Evolutionary conservation across 2,329 filamentous ascomycete species (phyloP).

Genomic region (Aspergillus latus): DNA sequence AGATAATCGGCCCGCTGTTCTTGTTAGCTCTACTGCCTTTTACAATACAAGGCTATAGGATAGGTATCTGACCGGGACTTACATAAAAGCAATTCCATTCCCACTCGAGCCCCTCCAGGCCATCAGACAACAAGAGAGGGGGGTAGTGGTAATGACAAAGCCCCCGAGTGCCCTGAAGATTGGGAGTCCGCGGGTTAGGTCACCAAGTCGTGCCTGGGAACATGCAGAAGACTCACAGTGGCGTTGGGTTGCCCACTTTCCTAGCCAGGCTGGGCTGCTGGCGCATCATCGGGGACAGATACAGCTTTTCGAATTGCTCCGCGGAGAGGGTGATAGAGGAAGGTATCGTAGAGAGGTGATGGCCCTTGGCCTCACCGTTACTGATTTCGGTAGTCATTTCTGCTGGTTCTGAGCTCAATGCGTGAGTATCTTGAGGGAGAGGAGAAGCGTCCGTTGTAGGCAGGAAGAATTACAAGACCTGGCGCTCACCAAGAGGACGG

Average conservation of each 20-base stretch:
- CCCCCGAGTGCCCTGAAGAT: conserved; percentile 24
- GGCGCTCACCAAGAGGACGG: too few relatives aligned
- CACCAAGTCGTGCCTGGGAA: background rate
- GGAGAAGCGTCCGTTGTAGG: background rate
- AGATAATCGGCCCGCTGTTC: conserved; percentile 50
- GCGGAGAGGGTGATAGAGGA: conserved; percentile 31
- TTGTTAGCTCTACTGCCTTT: background rate
- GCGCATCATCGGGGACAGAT: conserved; percentile 35
- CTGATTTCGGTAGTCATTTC: conserved; percentile 4
- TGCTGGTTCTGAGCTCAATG: background rate
- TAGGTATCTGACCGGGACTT: conserved; percentile 1
- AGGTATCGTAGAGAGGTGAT: conserved; percentile 10
- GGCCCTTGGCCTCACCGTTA: conserved; percentile 2
- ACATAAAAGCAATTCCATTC: conserved; percentile 28
- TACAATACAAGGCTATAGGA: background rate
- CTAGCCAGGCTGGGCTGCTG: conserved; percentile 32
- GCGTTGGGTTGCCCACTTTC: conserved; percentile 35
- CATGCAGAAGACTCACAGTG: conserved; percentile 24
- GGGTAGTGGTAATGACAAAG: conserved; percentile 29
- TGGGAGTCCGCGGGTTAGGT: background rate
- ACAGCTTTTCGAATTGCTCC: conserved; percentile 38
- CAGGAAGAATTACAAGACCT: too few relatives aligned
- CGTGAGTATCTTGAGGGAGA: background rate
- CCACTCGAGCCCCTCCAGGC: conserved; percentile 29
- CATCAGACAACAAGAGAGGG: conserved; percentile 29